phyloP scores from a whole-genome alignment of 2,329 filamentous ascomycete genomes.

The Xylaria sp. region DNA sequence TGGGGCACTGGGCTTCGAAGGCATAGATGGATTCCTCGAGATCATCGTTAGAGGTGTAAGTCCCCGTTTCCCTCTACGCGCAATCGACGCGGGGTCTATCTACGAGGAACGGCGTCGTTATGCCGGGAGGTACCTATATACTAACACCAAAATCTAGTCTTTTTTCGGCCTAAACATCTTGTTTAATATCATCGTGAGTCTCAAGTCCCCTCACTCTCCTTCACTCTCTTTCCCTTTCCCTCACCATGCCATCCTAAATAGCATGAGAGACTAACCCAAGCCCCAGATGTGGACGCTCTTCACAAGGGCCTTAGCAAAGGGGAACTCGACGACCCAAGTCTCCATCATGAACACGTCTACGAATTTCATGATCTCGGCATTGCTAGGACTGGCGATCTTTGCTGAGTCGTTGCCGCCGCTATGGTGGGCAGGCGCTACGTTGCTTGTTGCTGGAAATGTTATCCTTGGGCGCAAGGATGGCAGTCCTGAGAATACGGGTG shows the following conservation, averaged over 20 bases:
- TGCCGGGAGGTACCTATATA: no score
- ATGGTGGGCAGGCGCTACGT: constrained; percentile 76
- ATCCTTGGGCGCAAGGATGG: constrained; percentile 71
- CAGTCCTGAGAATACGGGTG: neutral
- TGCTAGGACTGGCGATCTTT: constrained; percentile 74
- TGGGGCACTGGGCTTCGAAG: constrained; percentile 49
- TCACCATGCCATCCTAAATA: no score
- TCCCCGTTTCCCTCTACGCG: constrained; percentile 9
- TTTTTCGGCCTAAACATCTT: constrained; percentile 78
- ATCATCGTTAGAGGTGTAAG: constrained; percentile 56
- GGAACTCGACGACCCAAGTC: constrained; percentile 78
- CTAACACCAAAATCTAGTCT: constrained; percentile 49
- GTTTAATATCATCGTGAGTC: constrained; percentile 67
- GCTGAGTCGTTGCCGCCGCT: constrained; percentile 71
- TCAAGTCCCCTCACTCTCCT: constrained; percentile 11
- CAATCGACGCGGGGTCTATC: neutral
- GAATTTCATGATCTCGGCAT: constrained; percentile 79
- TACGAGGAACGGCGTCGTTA: neutral
- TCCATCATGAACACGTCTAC: constrained; percentile 82
- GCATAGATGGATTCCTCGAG: constrained; percentile 52
- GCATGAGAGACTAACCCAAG: neutral
- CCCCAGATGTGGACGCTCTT: constrained; percentile 78
- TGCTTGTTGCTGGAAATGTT: constrained; percentile 78
- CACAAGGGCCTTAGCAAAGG: constrained; percentile 75
- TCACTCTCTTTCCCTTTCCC: constrained; percentile 8